Percentiles rank a stretch among this genome's conserved stretches.
Evolutionary conservation across 2,329 filamentous ascomycete genomes (phyloP).

Genomic region (Mycosphaerella arachidis): DNA sequence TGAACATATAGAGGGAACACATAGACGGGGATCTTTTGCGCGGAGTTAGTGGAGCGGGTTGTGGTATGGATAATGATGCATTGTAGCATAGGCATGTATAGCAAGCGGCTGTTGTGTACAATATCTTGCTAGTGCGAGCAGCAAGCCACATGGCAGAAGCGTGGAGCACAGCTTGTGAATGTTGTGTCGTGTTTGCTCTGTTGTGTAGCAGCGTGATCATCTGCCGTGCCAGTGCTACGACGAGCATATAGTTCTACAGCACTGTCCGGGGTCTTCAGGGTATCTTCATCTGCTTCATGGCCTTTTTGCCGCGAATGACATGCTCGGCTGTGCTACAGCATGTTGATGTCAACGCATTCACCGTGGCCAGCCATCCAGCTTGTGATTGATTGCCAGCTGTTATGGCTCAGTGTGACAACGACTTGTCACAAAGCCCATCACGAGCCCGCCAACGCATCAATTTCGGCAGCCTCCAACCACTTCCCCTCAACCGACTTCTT

Average conservation of each 20-base stretch:
- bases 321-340: not conserved
- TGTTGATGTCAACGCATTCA: not conserved
- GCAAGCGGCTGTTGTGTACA: not conserved
- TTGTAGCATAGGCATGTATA: not conserved
- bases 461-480: slow-evolving; percentile 48
- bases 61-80: not conserved
- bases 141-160: slow-evolving; percentile 8
- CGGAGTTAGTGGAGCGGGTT: not conserved
- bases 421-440: not conserved
- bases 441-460: slow-evolving; percentile 33
- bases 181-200: slow-evolving; percentile 4
- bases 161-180: slow-evolving; percentile 9
- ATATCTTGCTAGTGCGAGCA: not conserved
- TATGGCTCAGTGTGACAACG: not conserved
- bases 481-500: slow-evolving; percentile 46
- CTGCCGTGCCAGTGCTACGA: not conserved
- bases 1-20: not conserved
- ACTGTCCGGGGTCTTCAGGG: not conserved
- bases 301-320: not conserved
- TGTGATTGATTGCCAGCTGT: too few relatives aligned
- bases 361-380: not conserved
- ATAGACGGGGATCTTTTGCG: not conserved
- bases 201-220: slow-evolving; percentile 9
- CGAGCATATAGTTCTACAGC: not conserved
- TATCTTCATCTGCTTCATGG: not conserved